Evolutionary conservation across 2,329 filamentous ascomycete species (phyloP).

Genomic region (Seiridium cupressi): DNA sequence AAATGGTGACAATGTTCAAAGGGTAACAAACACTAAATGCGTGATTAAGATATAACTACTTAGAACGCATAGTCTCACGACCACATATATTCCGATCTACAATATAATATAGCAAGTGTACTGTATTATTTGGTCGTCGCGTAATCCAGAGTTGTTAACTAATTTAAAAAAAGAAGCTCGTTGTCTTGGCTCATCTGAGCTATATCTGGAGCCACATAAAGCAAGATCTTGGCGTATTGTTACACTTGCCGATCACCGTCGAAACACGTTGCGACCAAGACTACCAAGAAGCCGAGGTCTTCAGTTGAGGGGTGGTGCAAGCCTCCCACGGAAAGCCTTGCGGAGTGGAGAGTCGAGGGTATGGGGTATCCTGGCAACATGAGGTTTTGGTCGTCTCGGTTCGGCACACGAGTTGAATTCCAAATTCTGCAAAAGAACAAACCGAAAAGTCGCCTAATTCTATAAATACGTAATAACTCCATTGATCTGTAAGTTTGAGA

Average conservation of each 20-base stretch:
- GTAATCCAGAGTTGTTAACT: neutral
- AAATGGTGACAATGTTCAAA: neutral
- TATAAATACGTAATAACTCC: too few relatives aligned
- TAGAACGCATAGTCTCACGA: too few relatives aligned
- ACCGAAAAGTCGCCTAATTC: too few relatives aligned
- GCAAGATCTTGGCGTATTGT: neutral
- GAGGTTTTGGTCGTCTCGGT: neutral
- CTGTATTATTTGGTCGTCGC: neutral
- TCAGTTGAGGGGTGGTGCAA: neutral
- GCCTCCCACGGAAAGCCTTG: neutral
- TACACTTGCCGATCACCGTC: neutral
- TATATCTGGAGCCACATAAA: neutral
- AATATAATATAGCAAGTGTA: neutral
- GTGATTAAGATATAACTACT: too few relatives aligned
- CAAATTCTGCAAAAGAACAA: too few relatives aligned
- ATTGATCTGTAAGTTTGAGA: too few relatives aligned
- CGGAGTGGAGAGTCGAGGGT: neutral
- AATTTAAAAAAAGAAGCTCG: neutral
- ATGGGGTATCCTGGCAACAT: neutral
- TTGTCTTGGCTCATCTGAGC: neutral
- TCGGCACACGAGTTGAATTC: too few relatives aligned
- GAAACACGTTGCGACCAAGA: neutral
- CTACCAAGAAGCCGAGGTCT: neutral
- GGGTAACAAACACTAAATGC: too few relatives aligned
- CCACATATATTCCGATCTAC: too few relatives aligned